Conservation (phyloP, 2,329 filamentous ascomycete species). For the Aspergillus pseudonomiae region DNA sequence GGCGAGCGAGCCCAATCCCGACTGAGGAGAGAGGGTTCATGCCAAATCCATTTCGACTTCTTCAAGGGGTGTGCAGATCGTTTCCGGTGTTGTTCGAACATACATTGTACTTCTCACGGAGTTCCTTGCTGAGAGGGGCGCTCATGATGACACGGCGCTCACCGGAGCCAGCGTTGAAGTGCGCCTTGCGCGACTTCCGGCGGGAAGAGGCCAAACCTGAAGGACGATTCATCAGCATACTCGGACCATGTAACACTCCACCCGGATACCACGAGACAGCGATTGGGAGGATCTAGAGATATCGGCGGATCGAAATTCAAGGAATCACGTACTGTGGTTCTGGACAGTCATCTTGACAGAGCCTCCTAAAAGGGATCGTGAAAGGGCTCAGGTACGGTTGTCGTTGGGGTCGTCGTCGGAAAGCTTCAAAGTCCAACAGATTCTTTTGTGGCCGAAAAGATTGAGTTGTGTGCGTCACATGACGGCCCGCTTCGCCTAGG, state of each 20-base stretch:
- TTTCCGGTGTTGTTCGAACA: conserved; percentile 37
- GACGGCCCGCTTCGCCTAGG: conserved; percentile 29
- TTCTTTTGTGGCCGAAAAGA: conserved; percentile 25
- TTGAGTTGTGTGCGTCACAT: conserved; percentile 33
- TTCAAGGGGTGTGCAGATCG: conserved; percentile 8
- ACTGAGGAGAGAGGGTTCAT: neutral
- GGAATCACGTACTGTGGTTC: conserved; percentile 31
- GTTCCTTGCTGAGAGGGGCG: conserved; percentile 92
- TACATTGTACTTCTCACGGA: conserved; percentile 98
- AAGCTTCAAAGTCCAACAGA: conserved; percentile 10
- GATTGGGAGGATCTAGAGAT: neutral
- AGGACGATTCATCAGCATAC: conserved; percentile 16
- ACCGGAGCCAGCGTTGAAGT: conserved; percentile 75
- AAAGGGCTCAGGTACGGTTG: conserved; percentile 20
- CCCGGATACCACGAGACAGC: neutral
- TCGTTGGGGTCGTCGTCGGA: conserved; percentile 25
- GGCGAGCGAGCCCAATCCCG: neutral
- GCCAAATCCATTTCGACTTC: conserved; percentile 12
- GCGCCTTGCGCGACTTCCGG: conserved; percentile 98
- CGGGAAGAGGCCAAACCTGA: conserved; percentile 68
- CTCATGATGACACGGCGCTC: conserved; percentile 96
- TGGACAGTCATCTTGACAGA: conserved; percentile 35
- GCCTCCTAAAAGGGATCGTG: conserved; percentile 8
- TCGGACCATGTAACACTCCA: neutral
- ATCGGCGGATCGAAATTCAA: conserved; percentile 2